These are phyloP conservation scores for Cryptosporidium tyzzeri DNA, from an alignment of 169 alveolate genomes.

Conservation along the genomic window DNA sequence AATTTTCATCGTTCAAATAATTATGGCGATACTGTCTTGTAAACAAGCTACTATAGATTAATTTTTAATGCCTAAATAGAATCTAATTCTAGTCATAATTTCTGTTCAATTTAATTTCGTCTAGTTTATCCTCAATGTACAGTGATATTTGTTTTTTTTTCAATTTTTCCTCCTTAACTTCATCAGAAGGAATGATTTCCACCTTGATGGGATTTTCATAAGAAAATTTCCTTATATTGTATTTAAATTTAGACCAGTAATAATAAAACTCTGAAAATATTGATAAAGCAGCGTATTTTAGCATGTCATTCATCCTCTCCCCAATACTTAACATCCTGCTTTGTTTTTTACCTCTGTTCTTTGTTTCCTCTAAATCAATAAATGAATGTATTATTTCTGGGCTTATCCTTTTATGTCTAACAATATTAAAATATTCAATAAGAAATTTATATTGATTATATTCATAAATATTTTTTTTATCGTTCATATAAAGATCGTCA, in stretches of 20 bases:
- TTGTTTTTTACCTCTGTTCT: background rate
- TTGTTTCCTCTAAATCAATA: slow-evolving; percentile 4
- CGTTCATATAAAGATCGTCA: background rate
- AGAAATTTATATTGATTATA: slow-evolving; percentile 33
- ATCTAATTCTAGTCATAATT: background rate
- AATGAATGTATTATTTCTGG: slow-evolving; percentile 15
- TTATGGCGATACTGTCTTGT: background rate
- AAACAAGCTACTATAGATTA: background rate
- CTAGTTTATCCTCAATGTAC: slow-evolving; percentile 9
- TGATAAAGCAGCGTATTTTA: slow-evolving; percentile 13
- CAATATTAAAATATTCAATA: slow-evolving; percentile 21
- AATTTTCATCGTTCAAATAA: background rate
- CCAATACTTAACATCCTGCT: background rate
- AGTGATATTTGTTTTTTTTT: slow-evolving; percentile 8
- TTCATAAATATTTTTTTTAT: background rate
- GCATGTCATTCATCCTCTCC: background rate
- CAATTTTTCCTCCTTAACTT: background rate
- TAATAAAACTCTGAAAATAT: slow-evolving; percentile 45
- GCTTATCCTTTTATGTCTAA: background rate
- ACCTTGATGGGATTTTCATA: background rate
- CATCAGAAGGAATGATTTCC: background rate
- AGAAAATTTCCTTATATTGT: slow-evolving; percentile 4
- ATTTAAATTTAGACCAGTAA: slow-evolving; percentile 40
- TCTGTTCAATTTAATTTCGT: background rate
- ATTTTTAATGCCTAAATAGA: background rate